These are phyloP conservation scores for Aspergillus avenaceus DNA, from an alignment of 495 filamentous ascomycete genomes.

Conservation along the genomic window DNA sequence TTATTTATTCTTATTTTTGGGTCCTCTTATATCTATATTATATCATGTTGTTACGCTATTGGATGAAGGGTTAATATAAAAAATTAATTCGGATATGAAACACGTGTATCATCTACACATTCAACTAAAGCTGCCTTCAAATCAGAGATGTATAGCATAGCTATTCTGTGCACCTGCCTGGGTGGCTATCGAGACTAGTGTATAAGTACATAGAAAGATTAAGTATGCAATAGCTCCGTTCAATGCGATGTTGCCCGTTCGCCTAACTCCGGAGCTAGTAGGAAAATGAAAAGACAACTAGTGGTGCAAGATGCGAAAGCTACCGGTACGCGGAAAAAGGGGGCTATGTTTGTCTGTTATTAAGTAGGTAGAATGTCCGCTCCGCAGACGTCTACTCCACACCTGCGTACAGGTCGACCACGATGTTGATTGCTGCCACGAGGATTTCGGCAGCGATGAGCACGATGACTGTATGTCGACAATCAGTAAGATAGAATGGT, in stretches of 20 bases:
- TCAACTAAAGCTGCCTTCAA: no score
- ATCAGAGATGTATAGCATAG: no score
- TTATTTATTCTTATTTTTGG: not conserved
- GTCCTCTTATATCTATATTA: slow-evolving; percentile 1
- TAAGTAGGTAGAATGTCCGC: not conserved
- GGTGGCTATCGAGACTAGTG: not conserved
- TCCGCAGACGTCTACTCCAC: slow-evolving; percentile 49
- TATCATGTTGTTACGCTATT: no score
- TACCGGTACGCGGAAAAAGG: no score
- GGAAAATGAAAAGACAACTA: not conserved
- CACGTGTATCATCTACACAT: no score
- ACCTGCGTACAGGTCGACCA: slow-evolving; percentile 89
- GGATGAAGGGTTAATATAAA: no score
- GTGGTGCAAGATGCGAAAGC: no score
- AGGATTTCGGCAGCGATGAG: slow-evolving; percentile 95
- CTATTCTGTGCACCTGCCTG: not conserved
- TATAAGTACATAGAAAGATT: slow-evolving; percentile 1
- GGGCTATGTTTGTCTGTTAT: not conserved
- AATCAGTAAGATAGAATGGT: slow-evolving; percentile 10
- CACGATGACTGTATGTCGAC: slow-evolving; percentile 64
- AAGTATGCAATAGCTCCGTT: not conserved
- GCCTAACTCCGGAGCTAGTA: slow-evolving; percentile 1
- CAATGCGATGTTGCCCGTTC: slow-evolving; percentile 2
- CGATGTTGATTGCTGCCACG: slow-evolving; percentile 90
- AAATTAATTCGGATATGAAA: no score